Percentiles rank a stretch among this genome's conserved stretches.
These are phyloP conservation scores for Rhodotorula sp. DNA, from an alignment of 1,284 basidiomycete species.

Conservation along the genomic window DNA sequence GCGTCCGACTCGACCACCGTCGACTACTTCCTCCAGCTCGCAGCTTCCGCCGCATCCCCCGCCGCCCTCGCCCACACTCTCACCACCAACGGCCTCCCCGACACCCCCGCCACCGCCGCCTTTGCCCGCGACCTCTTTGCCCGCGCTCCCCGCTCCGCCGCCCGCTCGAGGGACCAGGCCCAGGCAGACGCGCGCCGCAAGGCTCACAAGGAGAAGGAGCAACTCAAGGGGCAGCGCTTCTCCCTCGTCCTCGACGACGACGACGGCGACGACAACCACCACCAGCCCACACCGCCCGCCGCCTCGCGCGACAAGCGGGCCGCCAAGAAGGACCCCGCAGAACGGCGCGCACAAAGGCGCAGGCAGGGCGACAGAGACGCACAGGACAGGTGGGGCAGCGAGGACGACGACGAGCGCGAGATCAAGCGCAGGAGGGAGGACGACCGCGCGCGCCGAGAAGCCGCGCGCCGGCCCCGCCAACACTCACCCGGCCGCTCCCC, in stretches of 20 bases:
- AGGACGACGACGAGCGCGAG: slow-evolving; percentile 67
- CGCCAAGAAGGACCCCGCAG: slow-evolving; percentile 52
- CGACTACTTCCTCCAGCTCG: slow-evolving; percentile 44
- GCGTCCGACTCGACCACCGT: slow-evolving; percentile 43
- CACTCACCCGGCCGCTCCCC: background rate
- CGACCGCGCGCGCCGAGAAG: slow-evolving; percentile 56
- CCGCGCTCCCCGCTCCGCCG: slow-evolving; percentile 65
- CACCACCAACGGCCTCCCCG: slow-evolving; percentile 73
- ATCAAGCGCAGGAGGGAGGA: slow-evolving; percentile 49
- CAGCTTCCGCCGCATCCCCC: slow-evolving; percentile 76
- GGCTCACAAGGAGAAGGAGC: slow-evolving; percentile 63
- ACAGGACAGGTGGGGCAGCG: slow-evolving; percentile 78
- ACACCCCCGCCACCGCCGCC: slow-evolving; percentile 71
- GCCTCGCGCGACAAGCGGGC: slow-evolving; percentile 6
- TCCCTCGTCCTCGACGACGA: slow-evolving; percentile 77
- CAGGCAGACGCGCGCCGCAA: slow-evolving; percentile 52
- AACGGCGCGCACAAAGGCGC: slow-evolving; percentile 49
- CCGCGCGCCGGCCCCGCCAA: slow-evolving; percentile 49
- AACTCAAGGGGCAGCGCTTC: slow-evolving; percentile 67
- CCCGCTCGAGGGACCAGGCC: slow-evolving; percentile 61
- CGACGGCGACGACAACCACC: slow-evolving; percentile 30
- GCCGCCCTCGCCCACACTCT: slow-evolving; percentile 75
- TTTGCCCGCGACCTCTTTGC: slow-evolving; percentile 78
- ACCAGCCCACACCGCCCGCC: slow-evolving; percentile 11
- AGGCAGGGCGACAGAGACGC: slow-evolving; percentile 52